Evolutionary conservation across 2,329 filamentous ascomycete genomes (phyloP), one percentile per base, ranked within the genome.

Genomic region (Scolecobasidium constrictum): DNA sequence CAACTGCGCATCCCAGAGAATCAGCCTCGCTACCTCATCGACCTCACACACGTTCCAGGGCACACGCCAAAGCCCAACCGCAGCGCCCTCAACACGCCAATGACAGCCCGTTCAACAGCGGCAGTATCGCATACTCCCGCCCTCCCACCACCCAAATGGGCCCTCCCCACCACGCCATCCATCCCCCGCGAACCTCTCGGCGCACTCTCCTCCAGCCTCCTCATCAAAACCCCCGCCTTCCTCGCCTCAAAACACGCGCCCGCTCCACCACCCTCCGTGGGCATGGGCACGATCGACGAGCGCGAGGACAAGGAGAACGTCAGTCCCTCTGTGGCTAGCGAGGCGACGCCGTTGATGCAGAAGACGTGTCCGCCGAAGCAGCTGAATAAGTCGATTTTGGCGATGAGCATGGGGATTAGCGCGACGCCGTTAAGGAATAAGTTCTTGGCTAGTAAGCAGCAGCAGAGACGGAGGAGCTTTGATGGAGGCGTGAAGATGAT

Each of bases 301-400:
- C 16, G 26, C 19, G 36, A 46, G 17, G 44, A 40, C 35, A 43
- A 43, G 21, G 41, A 43, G 13, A 38, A 38, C 35, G n/a, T 38
- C 20, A 43, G 34, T 38, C 35, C 35, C 35, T n/a, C n/a, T n/a
- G n/a, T n/a, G n/a, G 49, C 33, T 22, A 18, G 42, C 26, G 40
- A 39, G 28, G 41, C 42, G 44, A 66, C 63, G 64, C 47, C 63
- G 26, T 50, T 71, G 13, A 60, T 68, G 3, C 71, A 73, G 44
- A 66, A 70, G 52, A 75, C 72, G 1, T 71, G 69, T 45, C 73
- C 73, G 1, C 69, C 71, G 1, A 75, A 75, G 52, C 67, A 70
- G 51, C 22, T 13, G 17, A 33, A 40, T 11, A 41, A 37, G 28
- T 37, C 42, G 11, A 12, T 50, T 18, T 50, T 51, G 28, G 38